Evolutionary conservation across 1,139 yeast genomes (phyloP), one percentile per base, ranked within the genome.

Genomic region (Pichiaceae sp.): DNA sequence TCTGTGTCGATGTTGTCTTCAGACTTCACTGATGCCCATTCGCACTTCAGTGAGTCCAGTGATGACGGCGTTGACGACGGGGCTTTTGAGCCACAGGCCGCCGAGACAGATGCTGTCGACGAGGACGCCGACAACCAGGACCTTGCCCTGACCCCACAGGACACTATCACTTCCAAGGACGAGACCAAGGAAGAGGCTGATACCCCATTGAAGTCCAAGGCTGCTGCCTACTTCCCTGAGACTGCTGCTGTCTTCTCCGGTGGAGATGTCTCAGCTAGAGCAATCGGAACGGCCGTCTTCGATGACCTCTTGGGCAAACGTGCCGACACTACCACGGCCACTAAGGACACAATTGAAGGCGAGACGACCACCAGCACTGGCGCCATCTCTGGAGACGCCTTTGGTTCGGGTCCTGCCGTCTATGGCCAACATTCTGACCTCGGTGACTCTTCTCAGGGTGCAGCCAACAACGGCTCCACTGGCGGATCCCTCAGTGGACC

Each of bases 1-100:
- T 38, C 47, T 3, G 19, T 36, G 3, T 41, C 48, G 2, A 31
- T 43, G 3, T 18, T 43, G 8, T 40, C 45, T 25, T 36, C 49
- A 8, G 36, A 36, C 17, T 44, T 38, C 32, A 28, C 34, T 14
- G 49, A 44, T 27, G 48, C 49, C 18, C 27, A 33, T 11, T 42
- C 47, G 9, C 30, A 31, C 11, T 31, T 41, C 6, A 31, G 39
- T 16, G 42, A 38, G 16, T 41, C 43, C 9, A 17, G 15, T 14
- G 27, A 16, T 8, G 16, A 25, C n/a, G 20, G 16, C 8, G 21
- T 23, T 21, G 11, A 17, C 17, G 29, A 20, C 16, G 36, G 29
- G 9, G 12, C 29, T 23, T 34, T 14, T 23, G 24, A 29, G 14
- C 17, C 32, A 11, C 26, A 17, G 14, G 30, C 17, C 12, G 19